Conservation (phyloP, 2,329 filamentous ascomycete species). For the Aspergillus ochraceus region DNA sequence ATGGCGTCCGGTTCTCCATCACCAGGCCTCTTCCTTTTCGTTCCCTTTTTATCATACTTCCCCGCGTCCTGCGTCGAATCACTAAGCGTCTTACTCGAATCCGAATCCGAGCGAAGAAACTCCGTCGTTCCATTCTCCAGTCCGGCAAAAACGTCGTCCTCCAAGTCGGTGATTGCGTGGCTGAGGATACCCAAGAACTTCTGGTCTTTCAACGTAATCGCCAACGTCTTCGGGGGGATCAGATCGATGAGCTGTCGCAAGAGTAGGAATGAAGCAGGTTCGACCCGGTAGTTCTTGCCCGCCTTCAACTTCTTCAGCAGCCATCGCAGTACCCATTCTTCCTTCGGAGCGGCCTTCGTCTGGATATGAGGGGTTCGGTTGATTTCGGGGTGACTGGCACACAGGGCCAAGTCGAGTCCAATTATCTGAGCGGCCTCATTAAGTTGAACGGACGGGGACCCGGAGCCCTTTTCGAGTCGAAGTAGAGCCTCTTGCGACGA, state of each 20-base stretch:
- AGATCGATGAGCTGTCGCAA: conserved; percentile 65
- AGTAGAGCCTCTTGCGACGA: conserved; percentile 46
- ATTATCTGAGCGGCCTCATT: conserved; percentile 46
- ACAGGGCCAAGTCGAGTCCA: conserved; percentile 38
- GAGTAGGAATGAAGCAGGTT: conserved; percentile 52
- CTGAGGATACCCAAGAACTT: conserved; percentile 67
- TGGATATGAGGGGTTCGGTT: conserved; percentile 23
- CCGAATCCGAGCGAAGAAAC: conserved; percentile 30
- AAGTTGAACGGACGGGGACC: conserved; percentile 39
- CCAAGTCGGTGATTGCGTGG: conserved; percentile 61
- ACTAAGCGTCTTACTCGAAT: conserved; percentile 37
- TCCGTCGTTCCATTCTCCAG: conserved; percentile 25
- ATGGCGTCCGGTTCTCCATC: conserved; percentile 28
- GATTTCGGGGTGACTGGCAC: conserved; percentile 32
- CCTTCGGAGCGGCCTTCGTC: conserved; percentile 45
- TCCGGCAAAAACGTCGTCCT: conserved; percentile 29
- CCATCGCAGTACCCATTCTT: conserved; percentile 69
- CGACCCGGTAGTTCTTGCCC: conserved; percentile 43
- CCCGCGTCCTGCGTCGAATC: conserved; percentile 25
- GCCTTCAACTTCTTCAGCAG: conserved; percentile 60
- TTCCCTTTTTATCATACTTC: conserved; percentile 27
- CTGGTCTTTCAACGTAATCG: conserved; percentile 69
- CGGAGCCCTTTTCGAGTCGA: conserved; percentile 46
- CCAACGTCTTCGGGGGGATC: conserved; percentile 69
- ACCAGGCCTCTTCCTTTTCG: conserved; percentile 40